phyloP scores from a whole-genome alignment of 495 filamentous ascomycete genomes.

The Oleoguttula mirabilis region DNA sequence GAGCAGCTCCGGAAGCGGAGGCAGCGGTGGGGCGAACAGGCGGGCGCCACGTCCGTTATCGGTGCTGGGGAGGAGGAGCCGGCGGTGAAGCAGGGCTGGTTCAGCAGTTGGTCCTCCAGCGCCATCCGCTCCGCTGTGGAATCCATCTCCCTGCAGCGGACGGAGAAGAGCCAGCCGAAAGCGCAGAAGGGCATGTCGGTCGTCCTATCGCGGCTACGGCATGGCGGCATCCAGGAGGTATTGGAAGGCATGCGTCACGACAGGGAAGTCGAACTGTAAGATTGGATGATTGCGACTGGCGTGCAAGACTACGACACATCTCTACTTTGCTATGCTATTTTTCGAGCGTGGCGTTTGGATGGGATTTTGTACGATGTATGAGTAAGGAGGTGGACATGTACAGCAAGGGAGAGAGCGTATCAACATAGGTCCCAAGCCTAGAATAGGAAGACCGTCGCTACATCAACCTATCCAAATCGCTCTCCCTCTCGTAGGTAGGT shows the following conservation, averaged over 20 bases:
- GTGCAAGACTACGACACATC: too few species aligned
- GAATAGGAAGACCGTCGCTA: too few species aligned
- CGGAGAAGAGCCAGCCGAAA: conserved; percentile 69
- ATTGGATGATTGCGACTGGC: too few species aligned
- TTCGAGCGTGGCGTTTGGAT: too few species aligned
- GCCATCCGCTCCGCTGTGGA: conserved; percentile 85
- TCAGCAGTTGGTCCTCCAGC: conserved; percentile 61
- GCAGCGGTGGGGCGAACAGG: conserved; percentile 35
- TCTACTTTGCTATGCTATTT: too few species aligned
- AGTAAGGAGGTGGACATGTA: too few species aligned
- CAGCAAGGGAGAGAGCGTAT: too few species aligned
- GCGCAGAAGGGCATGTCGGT: conserved; percentile 92
- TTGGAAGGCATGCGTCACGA: conserved; percentile 74
- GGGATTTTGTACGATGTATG: too few species aligned
- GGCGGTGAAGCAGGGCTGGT: conserved; percentile 45
- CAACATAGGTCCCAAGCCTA: too few species aligned
- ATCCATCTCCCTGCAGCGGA: conserved; percentile 69
- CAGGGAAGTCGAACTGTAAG: conserved; percentile 32
- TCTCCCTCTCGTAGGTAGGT: too few species aligned
- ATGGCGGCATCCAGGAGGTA: conserved; percentile 72
- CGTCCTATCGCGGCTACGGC: conserved; percentile 73
- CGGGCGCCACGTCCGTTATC: conserved; percentile 25
- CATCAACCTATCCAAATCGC: too few species aligned
- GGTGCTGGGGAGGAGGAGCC: conserved; percentile 37
- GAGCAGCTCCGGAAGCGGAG: conserved; percentile 52